Base-by-base conservation (phyloP, 495 filamentous ascomycete genomes). In the Tuber indicum region DNA sequence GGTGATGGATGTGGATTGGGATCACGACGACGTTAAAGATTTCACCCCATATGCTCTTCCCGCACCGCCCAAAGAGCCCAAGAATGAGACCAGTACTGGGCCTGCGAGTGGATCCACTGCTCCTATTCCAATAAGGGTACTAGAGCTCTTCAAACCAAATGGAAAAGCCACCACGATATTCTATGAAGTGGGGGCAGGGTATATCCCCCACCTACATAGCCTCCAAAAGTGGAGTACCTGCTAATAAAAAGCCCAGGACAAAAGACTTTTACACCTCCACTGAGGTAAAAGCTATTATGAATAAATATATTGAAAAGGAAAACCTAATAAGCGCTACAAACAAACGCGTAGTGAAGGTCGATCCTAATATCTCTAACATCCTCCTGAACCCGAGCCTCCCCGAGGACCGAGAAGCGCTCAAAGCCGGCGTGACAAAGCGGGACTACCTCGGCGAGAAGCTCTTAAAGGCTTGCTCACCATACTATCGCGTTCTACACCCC, bases 11-110 rank as follows among this genome's bases (percentile, higher is more conserved):
- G 88, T 93, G 70, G 90, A 92, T 80, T 93, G 91, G 81, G 84
- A 86, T 16, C 88, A 91, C 75, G 82, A 82, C 6, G 86, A 85
- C 0, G 84, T 92, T 21, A 80, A 85, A 45, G 81, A 87, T 39
- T 93, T 93, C 83, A 85, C 85, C 21, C 89, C 91, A 6, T 93
- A 93, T 84, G 86, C 86, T 74, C 85, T 93, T 16, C 89, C 91
- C 0, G 87, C 87, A 81, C 83, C 72, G 36, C 76, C 78, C 17
- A 82, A 82, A 75, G 81, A 77, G 21, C 70, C 74, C 9, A 78
- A 73, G 62, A 76, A 45, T 41, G 69, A 77, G 9, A 23, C 47
- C 14, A 42, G 16, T 70, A 45, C 46, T 14, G 47, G 45, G 10
- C 70, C 69, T 26, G 32, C 32, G 6, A 32, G 49, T 66, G 16